Evolutionary conservation across 345 rosid species (phyloP).

Genomic region (Lenwebbia sp.): DNA sequence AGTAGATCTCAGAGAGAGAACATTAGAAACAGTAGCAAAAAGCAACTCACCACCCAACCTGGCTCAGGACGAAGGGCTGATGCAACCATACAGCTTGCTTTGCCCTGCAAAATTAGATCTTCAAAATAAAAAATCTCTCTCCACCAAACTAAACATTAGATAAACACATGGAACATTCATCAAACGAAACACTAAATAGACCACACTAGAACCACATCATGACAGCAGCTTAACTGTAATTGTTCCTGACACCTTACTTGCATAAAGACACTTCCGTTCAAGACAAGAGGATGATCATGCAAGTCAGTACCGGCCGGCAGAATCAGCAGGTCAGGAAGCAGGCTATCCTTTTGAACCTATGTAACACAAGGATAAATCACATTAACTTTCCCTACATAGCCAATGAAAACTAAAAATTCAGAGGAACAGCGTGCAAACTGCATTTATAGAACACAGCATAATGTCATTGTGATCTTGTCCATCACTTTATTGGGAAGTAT

Average conservation of each 20-base stretch:
- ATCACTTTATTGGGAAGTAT: background rate
- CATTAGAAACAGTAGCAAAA: background rate
- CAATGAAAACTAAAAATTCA: background rate
- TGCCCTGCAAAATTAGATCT: slow-evolving; percentile 42
- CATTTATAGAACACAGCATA: background rate
- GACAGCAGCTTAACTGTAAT: background rate
- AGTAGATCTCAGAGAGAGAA: background rate
- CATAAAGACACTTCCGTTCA: slow-evolving; percentile 58
- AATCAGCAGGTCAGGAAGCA: slow-evolving; percentile 56
- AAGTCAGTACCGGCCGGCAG: slow-evolving; percentile 78
- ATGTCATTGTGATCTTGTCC: background rate
- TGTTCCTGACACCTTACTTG: slow-evolving; percentile 29
- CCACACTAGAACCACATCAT: background rate
- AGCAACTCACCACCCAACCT: slow-evolving; percentile 59
- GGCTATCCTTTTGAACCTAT: slow-evolving; percentile 70
- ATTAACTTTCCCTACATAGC: background rate
- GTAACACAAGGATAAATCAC: background rate
- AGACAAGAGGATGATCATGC: slow-evolving; percentile 76
- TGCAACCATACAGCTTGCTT: slow-evolving; percentile 95
- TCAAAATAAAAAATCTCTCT: background rate
- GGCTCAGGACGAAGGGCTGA: slow-evolving; percentile 69
- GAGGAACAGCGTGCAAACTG: background rate
- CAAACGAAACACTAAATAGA: background rate
- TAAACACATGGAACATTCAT: background rate
- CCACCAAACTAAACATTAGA: background rate